Evolutionary conservation across 2,329 filamentous ascomycete genomes (phyloP), one percentile per base, ranked within the genome.

Genomic region (Amauroascus niger): DNA sequence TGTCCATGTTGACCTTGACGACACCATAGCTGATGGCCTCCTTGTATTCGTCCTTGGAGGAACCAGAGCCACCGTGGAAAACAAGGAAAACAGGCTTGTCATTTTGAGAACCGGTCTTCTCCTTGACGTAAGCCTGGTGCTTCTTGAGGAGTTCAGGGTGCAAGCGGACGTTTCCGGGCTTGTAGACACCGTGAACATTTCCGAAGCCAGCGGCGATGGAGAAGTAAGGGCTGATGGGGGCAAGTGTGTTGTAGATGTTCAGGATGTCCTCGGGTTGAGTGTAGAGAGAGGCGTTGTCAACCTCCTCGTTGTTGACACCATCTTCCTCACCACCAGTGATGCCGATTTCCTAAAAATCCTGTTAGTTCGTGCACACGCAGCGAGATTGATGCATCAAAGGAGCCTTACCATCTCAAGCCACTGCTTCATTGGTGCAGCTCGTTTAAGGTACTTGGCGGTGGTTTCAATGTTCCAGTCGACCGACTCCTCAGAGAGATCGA

Each of bases 1-100:
- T 98, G 76, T 98, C 93, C 66, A 98, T 79, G 79, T 98, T 98
- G 76, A 98, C 93, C 85, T 98, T 98, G 78, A 96, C 86, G 64
- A 98, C 91, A 79, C 93, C 93, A 74, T 91, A 86, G 69, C 77
- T 76, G 74, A 96, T 96, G 69, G 90, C 91, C 65, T 88, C 82
- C 60, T 78, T 79, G 81, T 87, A 98, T 77, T 98, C 93, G 64
- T 88, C 74, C 79, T 95, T 94, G 71, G 80, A 79, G 61, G 87
- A 94, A 63, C 93, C 93, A 60, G 88, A 95, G 66, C 93, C 93
- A 67, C 93, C 93, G 81, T 98, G 93, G 86, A 98, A 98, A 72
- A 98, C 93, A 67, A 98, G 88, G 83, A 90, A 97, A 69, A 97
- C 87, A 63, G 93, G 93, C 85, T 96, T 96, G 69, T 87, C 80